These are phyloP conservation scores for Mycena floridula DNA, from an alignment of 768 basidiomycete genomes.

Conservation along the genomic window DNA sequence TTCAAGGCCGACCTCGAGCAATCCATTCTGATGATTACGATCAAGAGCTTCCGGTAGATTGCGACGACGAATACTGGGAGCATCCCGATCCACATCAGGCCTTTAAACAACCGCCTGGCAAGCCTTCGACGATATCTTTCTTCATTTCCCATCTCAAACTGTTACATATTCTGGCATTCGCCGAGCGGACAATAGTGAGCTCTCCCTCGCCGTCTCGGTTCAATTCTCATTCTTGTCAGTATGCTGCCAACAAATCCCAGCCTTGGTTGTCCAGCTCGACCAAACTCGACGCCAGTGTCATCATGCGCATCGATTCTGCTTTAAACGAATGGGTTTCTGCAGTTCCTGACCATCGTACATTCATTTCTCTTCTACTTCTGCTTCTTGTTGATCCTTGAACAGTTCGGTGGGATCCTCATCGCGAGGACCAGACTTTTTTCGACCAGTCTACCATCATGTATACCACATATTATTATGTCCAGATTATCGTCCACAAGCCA, in stretches of 20 bases:
- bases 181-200: slow-evolving; percentile 42
- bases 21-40: no score
- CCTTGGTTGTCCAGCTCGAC: neutral
- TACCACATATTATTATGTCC: no score
- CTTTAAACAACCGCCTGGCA: slow-evolving; percentile 43
- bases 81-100: slow-evolving; percentile 22
- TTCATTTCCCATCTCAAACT: slow-evolving; percentile 38
- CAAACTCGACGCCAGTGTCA: neutral
- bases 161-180: slow-evolving; percentile 40
- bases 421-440: slow-evolving; percentile 30
- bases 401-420: slow-evolving; percentile 42
- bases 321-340: slow-evolving; percentile 12
- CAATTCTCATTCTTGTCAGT: no score
- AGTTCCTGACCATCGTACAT: slow-evolving; percentile 33
- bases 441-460: slow-evolving; percentile 47
- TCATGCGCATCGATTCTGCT: neutral
- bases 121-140: slow-evolving; percentile 32
- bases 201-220: no score
- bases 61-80: no score
- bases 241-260: neutral
- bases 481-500: no score
- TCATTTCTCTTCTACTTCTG: neutral
- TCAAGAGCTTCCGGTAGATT: no score
- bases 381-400: neutral
- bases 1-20: no score